These are phyloP conservation scores for Fonsecaea monophora DNA, from an alignment of 2,329 filamentous ascomycete genomes.

Conservation along the genomic window DNA sequence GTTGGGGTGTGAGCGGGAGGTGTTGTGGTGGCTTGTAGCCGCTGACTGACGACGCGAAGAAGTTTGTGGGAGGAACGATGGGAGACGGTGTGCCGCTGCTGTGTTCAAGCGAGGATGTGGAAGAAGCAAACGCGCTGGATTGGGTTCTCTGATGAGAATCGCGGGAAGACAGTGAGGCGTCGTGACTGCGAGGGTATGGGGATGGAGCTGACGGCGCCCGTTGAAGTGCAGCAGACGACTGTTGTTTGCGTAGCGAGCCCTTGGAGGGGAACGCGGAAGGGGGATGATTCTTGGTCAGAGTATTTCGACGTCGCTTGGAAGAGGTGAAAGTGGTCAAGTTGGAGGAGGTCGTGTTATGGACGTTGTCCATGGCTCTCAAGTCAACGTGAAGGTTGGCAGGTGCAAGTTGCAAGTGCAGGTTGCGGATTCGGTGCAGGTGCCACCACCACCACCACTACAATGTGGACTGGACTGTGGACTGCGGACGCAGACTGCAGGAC, in stretches of 20 bases:
- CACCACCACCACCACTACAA: background rate
- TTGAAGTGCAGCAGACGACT: conserved; percentile 53
- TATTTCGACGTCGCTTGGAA: conserved; percentile 37
- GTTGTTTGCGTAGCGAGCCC: conserved; percentile 51
- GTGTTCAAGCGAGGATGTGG: conserved; percentile 56
- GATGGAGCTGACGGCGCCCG: conserved; percentile 57
- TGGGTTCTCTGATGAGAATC: conserved; percentile 51
- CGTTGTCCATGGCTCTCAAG: conserved; percentile 31
- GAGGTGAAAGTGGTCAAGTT: conserved; percentile 28
- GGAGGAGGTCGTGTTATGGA: conserved; percentile 23
- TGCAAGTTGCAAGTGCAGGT: conserved; percentile 20
- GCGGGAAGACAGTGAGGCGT: conserved; percentile 40
- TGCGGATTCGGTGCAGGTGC: conserved; percentile 15
- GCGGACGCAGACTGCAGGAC: background rate
- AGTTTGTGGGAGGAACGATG: conserved; percentile 44
- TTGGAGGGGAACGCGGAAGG: conserved; percentile 46
- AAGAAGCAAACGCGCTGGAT: conserved; percentile 56
- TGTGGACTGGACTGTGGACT: background rate
- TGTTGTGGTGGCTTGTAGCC: conserved; percentile 47
- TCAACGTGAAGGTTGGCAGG: conserved; percentile 16
- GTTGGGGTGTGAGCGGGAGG: conserved; percentile 43
- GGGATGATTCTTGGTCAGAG: conserved; percentile 50
- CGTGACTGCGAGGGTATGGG: conserved; percentile 50
- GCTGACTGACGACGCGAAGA: conserved; percentile 45
- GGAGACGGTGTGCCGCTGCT: conserved; percentile 51